A percentile compares a stretch with the other conserved stretches of the same genome.
phyloP scores from a whole-genome alignment of 257 asterid genomes.

The Salvia hispanica region DNA sequence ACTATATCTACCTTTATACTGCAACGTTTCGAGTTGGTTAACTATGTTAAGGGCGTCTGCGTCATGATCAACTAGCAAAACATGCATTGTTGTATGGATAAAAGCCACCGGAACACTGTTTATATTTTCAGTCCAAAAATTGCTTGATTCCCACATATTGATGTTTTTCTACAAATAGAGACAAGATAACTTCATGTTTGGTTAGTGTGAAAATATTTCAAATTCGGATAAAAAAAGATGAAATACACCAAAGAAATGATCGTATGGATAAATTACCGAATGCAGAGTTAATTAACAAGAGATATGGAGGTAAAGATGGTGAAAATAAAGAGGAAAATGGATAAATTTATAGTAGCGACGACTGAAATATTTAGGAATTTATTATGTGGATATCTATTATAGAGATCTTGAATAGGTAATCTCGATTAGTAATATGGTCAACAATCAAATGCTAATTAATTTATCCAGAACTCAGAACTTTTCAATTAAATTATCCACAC shows the following conservation, averaged over 20 bases:
- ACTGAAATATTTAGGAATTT: neutral
- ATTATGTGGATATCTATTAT: neutral
- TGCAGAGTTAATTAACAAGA: neutral
- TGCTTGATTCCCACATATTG: slow-evolving; percentile 34
- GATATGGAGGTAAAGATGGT: neutral
- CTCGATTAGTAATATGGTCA: no score
- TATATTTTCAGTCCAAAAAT: slow-evolving; percentile 21
- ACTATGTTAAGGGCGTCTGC: slow-evolving; percentile 29
- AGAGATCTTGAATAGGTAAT: neutral
- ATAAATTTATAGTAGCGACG: neutral
- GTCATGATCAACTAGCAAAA: slow-evolving; percentile 46
- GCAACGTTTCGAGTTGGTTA: slow-evolving; percentile 34
- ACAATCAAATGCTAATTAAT: no score
- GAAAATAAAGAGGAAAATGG: slow-evolving; percentile 3
- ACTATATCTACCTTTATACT: slow-evolving; percentile 29
- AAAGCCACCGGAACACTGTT: slow-evolving; percentile 31
- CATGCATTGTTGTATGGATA: slow-evolving; percentile 30
- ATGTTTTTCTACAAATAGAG: neutral
- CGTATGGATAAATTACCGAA: neutral
- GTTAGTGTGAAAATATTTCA: neutral
- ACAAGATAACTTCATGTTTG: neutral
- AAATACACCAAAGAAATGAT: neutral
- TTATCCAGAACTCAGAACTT: neutral
- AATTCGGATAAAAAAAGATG: neutral
- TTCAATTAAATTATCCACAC: no score